A percentile compares a stretch with the other conserved stretches of the same genome.
Evolutionary conservation across 768 basidiomycete species (phyloP).

Genomic region (Suillus luteus): DNA sequence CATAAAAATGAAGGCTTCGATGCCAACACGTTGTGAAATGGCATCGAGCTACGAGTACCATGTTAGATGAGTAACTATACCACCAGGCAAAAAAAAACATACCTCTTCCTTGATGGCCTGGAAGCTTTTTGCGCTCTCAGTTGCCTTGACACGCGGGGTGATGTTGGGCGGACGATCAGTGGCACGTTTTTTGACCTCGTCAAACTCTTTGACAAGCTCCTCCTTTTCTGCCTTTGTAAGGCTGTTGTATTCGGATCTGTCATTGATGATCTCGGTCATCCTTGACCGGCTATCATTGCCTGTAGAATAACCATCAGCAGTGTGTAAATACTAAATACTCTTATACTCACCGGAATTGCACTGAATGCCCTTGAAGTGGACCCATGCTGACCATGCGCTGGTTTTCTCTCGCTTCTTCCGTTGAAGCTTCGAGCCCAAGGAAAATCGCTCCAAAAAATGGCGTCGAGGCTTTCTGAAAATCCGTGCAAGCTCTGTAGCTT

Average conservation of each 20-base stretch:
- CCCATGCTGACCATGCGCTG: not conserved
- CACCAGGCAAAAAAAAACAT: not conserved
- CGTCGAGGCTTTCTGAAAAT: not conserved
- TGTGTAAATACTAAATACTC: too few relatives aligned
- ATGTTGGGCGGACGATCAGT: not conserved
- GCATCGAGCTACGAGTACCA: not conserved
- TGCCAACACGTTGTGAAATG: not conserved
- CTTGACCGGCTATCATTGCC: not conserved
- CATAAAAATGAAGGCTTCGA: not conserved
- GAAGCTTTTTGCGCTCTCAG: not conserved
- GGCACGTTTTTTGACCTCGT: not conserved
- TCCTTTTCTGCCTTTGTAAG: not conserved
- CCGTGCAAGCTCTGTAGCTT: not conserved
- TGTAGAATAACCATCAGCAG: too few relatives aligned
- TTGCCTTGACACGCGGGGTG: not conserved
- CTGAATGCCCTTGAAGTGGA: not conserved
- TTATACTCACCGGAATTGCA: too few relatives aligned
- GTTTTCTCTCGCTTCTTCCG: not conserved
- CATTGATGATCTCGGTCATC: not conserved
- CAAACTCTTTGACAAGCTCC: not conserved
- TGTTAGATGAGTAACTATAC: not conserved
- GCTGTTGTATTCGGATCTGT: not conserved
- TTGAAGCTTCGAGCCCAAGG: not conserved
- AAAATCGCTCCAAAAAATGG: not conserved
- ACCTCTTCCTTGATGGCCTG: not conserved